Base-by-base conservation (phyloP, 2,329 filamentous ascomycete genomes). In the Alternaria rosae region DNA sequence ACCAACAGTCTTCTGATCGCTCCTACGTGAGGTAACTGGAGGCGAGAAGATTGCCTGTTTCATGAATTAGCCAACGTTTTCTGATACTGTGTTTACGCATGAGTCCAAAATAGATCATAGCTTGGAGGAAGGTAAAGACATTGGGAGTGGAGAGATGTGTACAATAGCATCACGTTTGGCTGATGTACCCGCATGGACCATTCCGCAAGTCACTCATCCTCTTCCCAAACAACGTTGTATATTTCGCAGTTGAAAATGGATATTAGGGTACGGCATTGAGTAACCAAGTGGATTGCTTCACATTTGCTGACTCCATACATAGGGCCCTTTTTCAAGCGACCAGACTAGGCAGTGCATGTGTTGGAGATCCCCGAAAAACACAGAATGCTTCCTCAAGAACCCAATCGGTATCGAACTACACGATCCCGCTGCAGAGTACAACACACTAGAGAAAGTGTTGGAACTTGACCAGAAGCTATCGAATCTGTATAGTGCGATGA, bases 281-380 rank as follows among this genome's bases (percentile, higher is more conserved):
- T 17, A 17, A 38, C 35, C 35, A 38, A 17, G 35, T 28, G 11
- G 2, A 44, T n/a, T 44, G 4, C 42, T 44, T 30, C 45, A 30
- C 20, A 0, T 28, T 30, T 30, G 9, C 45, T 48, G 1, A 48
- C 45, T 48, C 17, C n/a, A 48, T 30, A 17, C n/a, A 30, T 1
- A 30, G 25, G 45, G 45, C 11, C 45, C 45, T 48, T 12, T 48
- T 2, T 48, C 25, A 9, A 48, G 25, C 45, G 45, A 48, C 45
- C 45, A 48, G n/a, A 48, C 45, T 20, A 48, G 45, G 25, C 45
- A 48, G 28, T 48, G 45, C 11, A 48, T 48, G 45, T 48, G 45
- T 48, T 26, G 25, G n/a, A 28, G 45, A 48, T 44, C 21, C 0
- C 20, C 42, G 21, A 23, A 20, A 15, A 44, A 13, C 42, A 44